Evolutionary conservation across 1,284 basidiomycete species (phyloP).

Genomic region (Sphaerobolus stellatus): DNA sequence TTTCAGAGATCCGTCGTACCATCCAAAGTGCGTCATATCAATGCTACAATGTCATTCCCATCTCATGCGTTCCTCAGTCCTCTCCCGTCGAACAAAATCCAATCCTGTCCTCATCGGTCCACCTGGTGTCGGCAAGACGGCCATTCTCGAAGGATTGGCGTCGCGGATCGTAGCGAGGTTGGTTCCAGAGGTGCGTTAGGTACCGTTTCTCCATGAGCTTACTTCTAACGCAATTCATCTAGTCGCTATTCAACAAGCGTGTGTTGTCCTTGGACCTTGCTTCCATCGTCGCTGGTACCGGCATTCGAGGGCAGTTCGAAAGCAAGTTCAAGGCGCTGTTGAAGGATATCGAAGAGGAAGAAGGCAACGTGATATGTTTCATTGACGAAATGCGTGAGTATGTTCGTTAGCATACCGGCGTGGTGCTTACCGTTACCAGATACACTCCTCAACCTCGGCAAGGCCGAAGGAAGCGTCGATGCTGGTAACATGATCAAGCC

Average conservation of each 20-base stretch:
- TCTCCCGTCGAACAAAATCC: conserved; percentile 80
- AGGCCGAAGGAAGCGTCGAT: conserved; percentile 91
- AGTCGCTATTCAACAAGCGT: conserved; percentile 81
- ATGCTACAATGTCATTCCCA: not conserved
- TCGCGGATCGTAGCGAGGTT: conserved; percentile 87
- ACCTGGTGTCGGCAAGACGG: conserved; percentile 89
- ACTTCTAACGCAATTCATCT: not conserved
- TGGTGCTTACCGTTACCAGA: conserved; percentile 42
- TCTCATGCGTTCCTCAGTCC: conserved; percentile 56
- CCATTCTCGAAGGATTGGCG: conserved; percentile 89
- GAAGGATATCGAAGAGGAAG: conserved; percentile 84
- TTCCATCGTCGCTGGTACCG: conserved; percentile 82
- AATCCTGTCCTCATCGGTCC: conserved; percentile 85
- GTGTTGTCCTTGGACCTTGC: conserved; percentile 82
- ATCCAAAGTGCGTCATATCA: conserved; percentile 69
- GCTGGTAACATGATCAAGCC: conserved; percentile 92
- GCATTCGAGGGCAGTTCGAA: conserved; percentile 88
- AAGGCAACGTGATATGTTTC: conserved; percentile 72
- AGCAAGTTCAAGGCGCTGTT: conserved; percentile 88
- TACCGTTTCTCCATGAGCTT: not conserved
- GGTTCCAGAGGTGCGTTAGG: conserved; percentile 90
- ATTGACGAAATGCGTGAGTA: conserved; percentile 88
- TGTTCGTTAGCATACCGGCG: not conserved
- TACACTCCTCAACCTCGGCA: conserved; percentile 82
- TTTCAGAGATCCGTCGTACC: conserved; percentile 80